These are phyloP conservation scores for Hyaloscypha finlandica DNA, from an alignment of 495 filamentous ascomycete species.

Conservation along the genomic window DNA sequence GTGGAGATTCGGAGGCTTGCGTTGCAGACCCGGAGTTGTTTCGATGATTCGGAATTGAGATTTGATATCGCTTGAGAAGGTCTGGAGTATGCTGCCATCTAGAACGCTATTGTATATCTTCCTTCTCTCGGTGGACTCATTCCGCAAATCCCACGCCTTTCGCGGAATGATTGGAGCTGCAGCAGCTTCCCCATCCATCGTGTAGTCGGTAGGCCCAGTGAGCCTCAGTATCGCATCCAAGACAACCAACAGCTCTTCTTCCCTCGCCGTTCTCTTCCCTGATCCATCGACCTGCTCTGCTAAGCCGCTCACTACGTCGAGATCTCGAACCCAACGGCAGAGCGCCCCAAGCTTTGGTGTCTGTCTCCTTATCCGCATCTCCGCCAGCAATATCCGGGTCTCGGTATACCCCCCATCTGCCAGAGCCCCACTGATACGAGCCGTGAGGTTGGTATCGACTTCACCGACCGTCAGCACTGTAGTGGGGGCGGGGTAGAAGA, in stretches of 20 bases:
- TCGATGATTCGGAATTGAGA: constrained; percentile 42
- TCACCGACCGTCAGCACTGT: constrained; percentile 4
- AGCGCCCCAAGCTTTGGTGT: constrained; percentile 48
- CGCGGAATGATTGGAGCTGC: constrained; percentile 36
- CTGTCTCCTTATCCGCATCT: constrained; percentile 47
- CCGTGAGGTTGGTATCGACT: constrained; percentile 42
- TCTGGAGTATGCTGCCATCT: constrained; percentile 36
- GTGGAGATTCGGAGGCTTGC: constrained; percentile 51
- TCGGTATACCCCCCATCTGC: constrained; percentile 46
- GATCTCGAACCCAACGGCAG: constrained; percentile 51
- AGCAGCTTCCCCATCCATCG: constrained; percentile 14
- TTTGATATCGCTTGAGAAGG: constrained; percentile 22
- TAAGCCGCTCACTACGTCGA: constrained; percentile 48
- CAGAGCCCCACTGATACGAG: constrained; percentile 43
- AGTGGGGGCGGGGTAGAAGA: not conserved
- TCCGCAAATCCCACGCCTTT: constrained; percentile 39
- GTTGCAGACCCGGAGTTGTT: constrained; percentile 42
- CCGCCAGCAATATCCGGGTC: constrained; percentile 44
- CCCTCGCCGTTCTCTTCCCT: constrained; percentile 24
- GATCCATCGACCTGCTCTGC: constrained; percentile 29
- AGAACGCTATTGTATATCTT: constrained; percentile 39
- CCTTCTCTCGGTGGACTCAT: constrained; percentile 23
- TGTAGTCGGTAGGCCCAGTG: constrained; percentile 42
- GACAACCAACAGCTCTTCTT: constrained; percentile 39
- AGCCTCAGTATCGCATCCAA: constrained; percentile 46